Evolutionary conservation across 164 flowering plant genomes (phyloP), one percentile per base, ranked within the genome.

Genomic region (Magnolia sinica): DNA sequence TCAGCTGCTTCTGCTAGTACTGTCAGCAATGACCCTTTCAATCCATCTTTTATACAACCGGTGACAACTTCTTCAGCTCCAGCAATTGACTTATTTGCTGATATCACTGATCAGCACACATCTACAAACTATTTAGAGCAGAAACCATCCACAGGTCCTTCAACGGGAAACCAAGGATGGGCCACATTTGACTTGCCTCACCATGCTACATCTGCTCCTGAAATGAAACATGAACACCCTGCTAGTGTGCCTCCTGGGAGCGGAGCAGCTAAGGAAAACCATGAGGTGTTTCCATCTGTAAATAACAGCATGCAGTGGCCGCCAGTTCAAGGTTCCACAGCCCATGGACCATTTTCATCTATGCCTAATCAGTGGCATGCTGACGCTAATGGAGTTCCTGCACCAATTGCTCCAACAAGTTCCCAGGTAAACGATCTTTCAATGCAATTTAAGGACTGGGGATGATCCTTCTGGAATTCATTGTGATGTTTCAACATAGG

Each of bases 151-250:
- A 82, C 82, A 59, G 72, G 52, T 14, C 81, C 87, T 52, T 77
- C 71, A 7, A 80, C 86, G 9, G 81, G 84, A 64, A 86, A 89
- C 83, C 94, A 82, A 83, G 99, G 98, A 78, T 96, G 99, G 99
- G 99, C 99, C 7, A 94, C 98, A 66, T 96, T 96, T 89, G 98
- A 96, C 81, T 75, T 81, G 65, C 87, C 93, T 80, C 87, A 81
- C 68, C 83, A 80, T 55, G 50, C 73, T 14, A 52, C 86, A 51
- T 59, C 85, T 70, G 45, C 50, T 50, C 67, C 74, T 29, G 83
- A 76, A 52, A 75, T 50, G 65, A 79, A 78, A 58, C 79, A 73
- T 79, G 50, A 50, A 70, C 65, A 79, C 50, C 50, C 79, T 71
- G 29, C 50, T 19, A 45, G 50, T n/a, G 6, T 76, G 22, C 50